These are phyloP conservation scores for Peniophora sp. DNA, from an alignment of 1,284 basidiomycete species.

Conservation along the genomic window DNA sequence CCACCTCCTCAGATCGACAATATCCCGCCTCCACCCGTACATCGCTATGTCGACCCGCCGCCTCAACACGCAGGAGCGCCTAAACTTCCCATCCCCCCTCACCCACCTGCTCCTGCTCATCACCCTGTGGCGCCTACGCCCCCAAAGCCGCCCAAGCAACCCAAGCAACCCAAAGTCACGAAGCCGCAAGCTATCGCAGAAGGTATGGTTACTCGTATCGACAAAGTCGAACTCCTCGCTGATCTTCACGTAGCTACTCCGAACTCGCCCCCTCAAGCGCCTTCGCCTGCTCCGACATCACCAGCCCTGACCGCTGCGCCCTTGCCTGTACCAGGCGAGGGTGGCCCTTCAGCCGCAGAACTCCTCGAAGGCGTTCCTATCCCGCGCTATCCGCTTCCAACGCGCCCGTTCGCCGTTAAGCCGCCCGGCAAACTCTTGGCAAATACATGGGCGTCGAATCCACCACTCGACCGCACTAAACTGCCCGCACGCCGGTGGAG, in stretches of 20 bases:
- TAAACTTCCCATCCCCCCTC: constrained; percentile 25
- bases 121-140: constrained; percentile 7
- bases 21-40: no score
- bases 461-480: constrained; percentile 55
- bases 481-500: constrained; percentile 63
- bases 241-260: no score
- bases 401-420: constrained; percentile 72
- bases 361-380: constrained; percentile 47
- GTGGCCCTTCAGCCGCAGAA: not conserved
- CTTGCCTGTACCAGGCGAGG: not conserved
- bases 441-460: constrained; percentile 54
- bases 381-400: constrained; percentile 67
- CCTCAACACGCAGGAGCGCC: no score
- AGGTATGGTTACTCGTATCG: no score
- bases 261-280: no score
- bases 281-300: no score
- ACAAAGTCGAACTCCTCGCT: no score
- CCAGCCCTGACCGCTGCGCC: constrained; percentile 4
- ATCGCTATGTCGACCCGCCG: no score
- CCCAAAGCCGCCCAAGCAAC: no score
- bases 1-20: constrained; percentile 4
- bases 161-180: no score
- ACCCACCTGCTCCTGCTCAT: constrained; percentile 23
- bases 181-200: no score
- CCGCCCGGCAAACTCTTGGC: constrained; percentile 64